Evolutionary conservation across 495 filamentous ascomycete species (phyloP).

Genomic region (Neurospora pannonica): DNA sequence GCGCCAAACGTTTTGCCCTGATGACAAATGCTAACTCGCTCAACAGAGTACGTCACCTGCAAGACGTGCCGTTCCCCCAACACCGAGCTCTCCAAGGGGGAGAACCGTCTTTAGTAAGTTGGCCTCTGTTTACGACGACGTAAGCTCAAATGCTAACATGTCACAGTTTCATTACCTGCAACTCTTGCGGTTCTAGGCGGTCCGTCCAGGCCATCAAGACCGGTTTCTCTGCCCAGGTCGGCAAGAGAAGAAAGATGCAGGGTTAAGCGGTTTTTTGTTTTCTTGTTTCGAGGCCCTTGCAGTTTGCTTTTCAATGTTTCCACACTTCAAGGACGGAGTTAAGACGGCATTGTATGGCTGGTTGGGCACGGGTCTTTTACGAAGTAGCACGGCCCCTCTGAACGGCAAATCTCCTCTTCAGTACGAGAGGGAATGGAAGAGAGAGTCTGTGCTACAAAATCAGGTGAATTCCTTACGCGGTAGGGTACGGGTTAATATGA

Average conservation of each 20-base stretch:
- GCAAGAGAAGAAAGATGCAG: conserved; percentile 71
- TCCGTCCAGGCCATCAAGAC: conserved; percentile 97
- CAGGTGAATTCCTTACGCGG: not conserved
- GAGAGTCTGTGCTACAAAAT: conserved; percentile 1
- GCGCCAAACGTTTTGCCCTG: not conserved
- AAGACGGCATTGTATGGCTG: not conserved
- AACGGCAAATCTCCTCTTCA: not conserved
- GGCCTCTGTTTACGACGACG: conserved; percentile 53
- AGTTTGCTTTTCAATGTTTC: conserved; percentile 4
- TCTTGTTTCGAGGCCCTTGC: conserved; percentile 1
- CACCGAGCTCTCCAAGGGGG: conserved; percentile 95
- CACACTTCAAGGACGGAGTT: conserved; percentile 7
- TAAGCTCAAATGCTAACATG: conserved; percentile 29
- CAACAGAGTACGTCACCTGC: conserved; percentile 92
- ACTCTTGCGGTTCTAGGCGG: conserved; percentile 79
- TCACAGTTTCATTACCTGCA: conserved; percentile 37
- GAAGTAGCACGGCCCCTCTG: not conserved
- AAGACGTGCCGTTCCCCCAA: conserved; percentile 93
- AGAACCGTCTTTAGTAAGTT: conserved; percentile 66
- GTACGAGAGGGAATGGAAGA: not conserved
- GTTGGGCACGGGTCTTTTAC: conserved; percentile 4
- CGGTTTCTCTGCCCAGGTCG: conserved; percentile 96
- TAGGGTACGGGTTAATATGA: not conserved
- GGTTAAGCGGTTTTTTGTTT: conserved; percentile 16
- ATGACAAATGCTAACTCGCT: conserved; percentile 4